Percentiles rank a stretch among this genome's conserved stretches.
Conservation (phyloP, 1,284 basidiomycete species). For the Xerocomus amazonicus region DNA sequence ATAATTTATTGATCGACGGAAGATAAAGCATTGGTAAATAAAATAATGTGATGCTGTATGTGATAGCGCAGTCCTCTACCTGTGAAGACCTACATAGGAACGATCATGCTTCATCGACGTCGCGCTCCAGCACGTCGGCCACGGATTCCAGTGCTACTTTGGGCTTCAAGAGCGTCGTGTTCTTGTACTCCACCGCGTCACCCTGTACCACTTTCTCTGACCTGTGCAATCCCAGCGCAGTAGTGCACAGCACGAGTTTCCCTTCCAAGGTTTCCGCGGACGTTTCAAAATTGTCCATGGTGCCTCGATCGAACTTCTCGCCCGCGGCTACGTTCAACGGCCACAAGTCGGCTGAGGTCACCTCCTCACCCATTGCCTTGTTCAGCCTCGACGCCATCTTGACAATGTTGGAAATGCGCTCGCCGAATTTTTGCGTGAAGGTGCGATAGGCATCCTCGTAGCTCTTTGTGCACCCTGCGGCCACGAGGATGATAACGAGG, state of each 20-base stretch:
- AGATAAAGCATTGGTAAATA: conserved; percentile 22
- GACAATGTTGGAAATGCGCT: conserved; percentile 40
- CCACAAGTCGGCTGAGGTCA: conserved; percentile 49
- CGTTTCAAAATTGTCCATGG: conserved; percentile 45
- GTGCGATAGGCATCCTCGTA: conserved; percentile 25
- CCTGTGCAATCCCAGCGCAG: conserved; percentile 35
- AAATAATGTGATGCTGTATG: conserved; percentile 23
- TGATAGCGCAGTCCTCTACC: conserved; percentile 4
- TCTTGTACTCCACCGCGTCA: conserved; percentile 26
- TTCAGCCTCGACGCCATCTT: conserved; percentile 43
- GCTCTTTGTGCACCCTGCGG: conserved; percentile 37
- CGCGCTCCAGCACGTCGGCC: conserved; percentile 30
- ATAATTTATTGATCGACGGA: conserved; percentile 30
- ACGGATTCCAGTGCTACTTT: conserved; percentile 37
- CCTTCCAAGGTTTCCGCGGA: conserved; percentile 9
- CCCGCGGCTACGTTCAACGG: conserved; percentile 40
- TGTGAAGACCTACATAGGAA: conserved; percentile 2
- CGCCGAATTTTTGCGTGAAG: conserved; percentile 37
- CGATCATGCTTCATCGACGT: conserved; percentile 15
- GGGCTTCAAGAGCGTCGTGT: conserved; percentile 34
- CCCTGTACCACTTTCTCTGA: conserved; percentile 25
- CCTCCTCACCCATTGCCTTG: conserved; percentile 48
- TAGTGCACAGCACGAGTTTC: conserved; percentile 35
- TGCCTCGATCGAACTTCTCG: conserved; percentile 35
- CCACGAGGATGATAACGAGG: conserved; percentile 43